Percentiles rank a stretch among this genome's conserved stretches.
Evolutionary conservation across 2,329 filamentous ascomycete genomes (phyloP).

Genomic region (Aspergillus fructus): DNA sequence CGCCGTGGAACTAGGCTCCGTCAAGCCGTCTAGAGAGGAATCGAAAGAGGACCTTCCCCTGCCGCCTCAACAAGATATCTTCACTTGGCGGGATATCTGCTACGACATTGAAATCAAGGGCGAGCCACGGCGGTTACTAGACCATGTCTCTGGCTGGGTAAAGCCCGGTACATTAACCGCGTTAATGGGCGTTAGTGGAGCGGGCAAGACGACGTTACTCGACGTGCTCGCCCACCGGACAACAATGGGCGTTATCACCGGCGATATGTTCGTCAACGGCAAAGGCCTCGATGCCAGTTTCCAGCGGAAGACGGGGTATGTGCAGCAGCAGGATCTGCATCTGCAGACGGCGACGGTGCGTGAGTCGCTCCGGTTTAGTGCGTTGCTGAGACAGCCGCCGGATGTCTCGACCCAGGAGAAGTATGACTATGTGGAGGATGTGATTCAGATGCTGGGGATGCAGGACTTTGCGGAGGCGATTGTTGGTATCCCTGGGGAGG

Average conservation of each 20-base stretch:
- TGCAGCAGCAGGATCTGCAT: constrained; percentile 85
- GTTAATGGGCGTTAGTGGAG: constrained; percentile 72
- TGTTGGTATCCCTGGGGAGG: constrained; percentile 85
- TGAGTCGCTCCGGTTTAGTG: constrained; percentile 82
- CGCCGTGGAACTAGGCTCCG: no score
- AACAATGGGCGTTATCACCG: constrained; percentile 82
- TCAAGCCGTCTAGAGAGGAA: neutral
- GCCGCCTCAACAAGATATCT: constrained; percentile 67
- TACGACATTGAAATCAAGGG: constrained; percentile 77
- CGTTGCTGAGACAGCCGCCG: constrained; percentile 79
- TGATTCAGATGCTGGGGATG: constrained; percentile 53
- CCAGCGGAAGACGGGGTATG: constrained; percentile 81
- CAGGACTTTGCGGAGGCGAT: constrained; percentile 83
- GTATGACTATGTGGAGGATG: constrained; percentile 80
- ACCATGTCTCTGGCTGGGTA: constrained; percentile 86
- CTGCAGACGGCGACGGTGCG: constrained; percentile 79
- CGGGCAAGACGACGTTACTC: constrained; percentile 91
- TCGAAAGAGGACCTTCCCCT: constrained; percentile 22
- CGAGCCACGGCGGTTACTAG: constrained; percentile 69
- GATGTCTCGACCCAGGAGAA: constrained; percentile 71
- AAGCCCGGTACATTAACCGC: constrained; percentile 87
- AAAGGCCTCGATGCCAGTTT: constrained; percentile 73
- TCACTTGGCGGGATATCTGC: constrained; percentile 82
- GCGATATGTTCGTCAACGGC: constrained; percentile 79
- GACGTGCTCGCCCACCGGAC: constrained; percentile 82